phyloP scores from a whole-genome alignment of 2,329 filamentous ascomycete species.

The Coniella vitis region DNA sequence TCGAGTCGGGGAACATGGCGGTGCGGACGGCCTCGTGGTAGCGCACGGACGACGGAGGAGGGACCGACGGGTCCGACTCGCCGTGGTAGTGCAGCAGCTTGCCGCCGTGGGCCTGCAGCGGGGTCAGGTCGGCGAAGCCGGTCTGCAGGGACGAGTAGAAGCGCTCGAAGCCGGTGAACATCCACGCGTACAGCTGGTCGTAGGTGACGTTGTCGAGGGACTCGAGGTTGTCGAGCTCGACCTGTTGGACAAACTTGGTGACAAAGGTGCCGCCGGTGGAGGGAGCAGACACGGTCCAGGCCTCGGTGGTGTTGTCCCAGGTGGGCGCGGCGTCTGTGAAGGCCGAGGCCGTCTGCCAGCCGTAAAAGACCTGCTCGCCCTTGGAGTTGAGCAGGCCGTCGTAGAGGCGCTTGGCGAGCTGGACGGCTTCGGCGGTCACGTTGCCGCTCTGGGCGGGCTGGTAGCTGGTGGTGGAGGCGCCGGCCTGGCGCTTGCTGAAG shows the following conservation, averaged over 20 bases:
- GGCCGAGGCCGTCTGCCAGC: constrained; percentile 27
- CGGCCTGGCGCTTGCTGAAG: constrained; percentile 24
- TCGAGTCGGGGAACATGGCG: constrained; percentile 39
- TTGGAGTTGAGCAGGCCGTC: constrained; percentile 28
- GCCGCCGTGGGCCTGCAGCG: constrained; percentile 41
- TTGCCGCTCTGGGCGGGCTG: constrained; percentile 29
- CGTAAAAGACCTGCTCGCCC: constrained; percentile 29
- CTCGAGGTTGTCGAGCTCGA: constrained; percentile 10
- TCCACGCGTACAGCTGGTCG: constrained; percentile 50
- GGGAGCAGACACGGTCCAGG: constrained; percentile 24
- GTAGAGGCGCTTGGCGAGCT: constrained; percentile 28
- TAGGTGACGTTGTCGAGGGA: constrained; percentile 43
- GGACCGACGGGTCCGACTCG: constrained; percentile 46
- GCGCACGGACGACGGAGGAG: constrained; percentile 45
- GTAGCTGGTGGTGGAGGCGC: constrained; percentile 8
- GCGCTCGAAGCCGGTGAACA: constrained; percentile 38
- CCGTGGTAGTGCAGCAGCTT: constrained; percentile 55
- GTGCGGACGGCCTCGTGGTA: constrained; percentile 48
- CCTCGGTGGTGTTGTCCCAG: constrained; percentile 26
- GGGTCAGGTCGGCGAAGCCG: constrained; percentile 43
- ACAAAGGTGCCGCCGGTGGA: constrained; percentile 13
- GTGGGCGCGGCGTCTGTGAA: constrained; percentile 26
- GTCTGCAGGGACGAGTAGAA: constrained; percentile 48
- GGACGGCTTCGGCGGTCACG: constrained; percentile 28
- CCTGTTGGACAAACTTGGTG: constrained; percentile 12